phyloP scores from a whole-genome alignment of 2,329 filamentous ascomycete species.

The Colletotrichum incanum region DNA sequence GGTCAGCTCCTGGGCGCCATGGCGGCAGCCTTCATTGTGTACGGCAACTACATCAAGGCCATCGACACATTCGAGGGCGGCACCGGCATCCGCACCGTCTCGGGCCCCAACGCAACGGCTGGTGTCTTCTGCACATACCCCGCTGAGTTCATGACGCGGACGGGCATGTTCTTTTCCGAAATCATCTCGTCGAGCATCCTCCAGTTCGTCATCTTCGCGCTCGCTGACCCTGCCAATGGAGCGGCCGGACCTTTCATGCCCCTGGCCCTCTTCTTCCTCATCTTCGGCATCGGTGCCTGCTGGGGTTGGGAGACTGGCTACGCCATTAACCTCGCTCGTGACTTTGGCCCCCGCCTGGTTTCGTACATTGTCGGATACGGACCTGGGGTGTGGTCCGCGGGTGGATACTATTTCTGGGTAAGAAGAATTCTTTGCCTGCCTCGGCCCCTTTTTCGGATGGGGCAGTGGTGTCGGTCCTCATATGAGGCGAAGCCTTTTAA shows the following conservation, averaged over 20 bases:
- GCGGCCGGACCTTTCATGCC: slow-evolving; percentile 73
- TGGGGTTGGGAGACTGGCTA: slow-evolving; percentile 86
- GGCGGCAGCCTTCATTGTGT: slow-evolving; percentile 69
- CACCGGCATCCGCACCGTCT: slow-evolving; percentile 73
- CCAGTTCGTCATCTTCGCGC: slow-evolving; percentile 80
- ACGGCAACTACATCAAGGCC: slow-evolving; percentile 75
- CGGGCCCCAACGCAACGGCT: slow-evolving; percentile 72
- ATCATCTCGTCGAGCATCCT: slow-evolving; percentile 78
- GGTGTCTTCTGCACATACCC: slow-evolving; percentile 84
- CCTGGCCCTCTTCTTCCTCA: slow-evolving; percentile 78
- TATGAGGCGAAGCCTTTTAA: slow-evolving; percentile 4
- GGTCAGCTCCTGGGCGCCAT: slow-evolving; percentile 80
- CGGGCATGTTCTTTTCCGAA: slow-evolving; percentile 80
- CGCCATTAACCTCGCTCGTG: slow-evolving; percentile 81
- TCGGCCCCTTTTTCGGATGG: slow-evolving; percentile 18
- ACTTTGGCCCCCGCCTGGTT: slow-evolving; percentile 79
- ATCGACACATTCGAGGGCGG: slow-evolving; percentile 77
- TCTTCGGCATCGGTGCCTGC: slow-evolving; percentile 81
- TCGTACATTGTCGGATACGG: slow-evolving; percentile 80
- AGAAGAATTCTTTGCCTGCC: slow-evolving; percentile 44
- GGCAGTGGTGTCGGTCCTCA: slow-evolving; percentile 1
- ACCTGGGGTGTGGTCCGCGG: slow-evolving; percentile 75
- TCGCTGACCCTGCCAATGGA: slow-evolving; percentile 72
- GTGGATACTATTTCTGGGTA: slow-evolving; percentile 82
- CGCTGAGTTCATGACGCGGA: slow-evolving; percentile 75